phyloP scores from a whole-genome alignment of 2,329 filamentous ascomycete genomes.

The Biscogniauxia marginata region DNA sequence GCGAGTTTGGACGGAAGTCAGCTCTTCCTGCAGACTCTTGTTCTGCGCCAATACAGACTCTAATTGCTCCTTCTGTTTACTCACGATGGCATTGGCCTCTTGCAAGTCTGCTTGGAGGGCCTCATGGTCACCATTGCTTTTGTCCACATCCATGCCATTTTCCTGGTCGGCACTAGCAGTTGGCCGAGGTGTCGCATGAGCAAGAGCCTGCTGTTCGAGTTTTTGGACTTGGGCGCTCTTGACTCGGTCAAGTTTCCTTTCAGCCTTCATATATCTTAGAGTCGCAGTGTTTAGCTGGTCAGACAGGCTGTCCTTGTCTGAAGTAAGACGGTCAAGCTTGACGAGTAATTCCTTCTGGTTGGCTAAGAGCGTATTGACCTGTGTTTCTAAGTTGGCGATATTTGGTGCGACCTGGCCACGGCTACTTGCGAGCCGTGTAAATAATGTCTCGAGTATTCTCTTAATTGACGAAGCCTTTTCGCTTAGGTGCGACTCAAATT shows the following conservation, averaged over 20 bases:
- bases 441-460: slow-evolving; percentile 68
- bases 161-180: slow-evolving; percentile 42
- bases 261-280: slow-evolving; percentile 88
- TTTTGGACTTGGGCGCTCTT: slow-evolving; percentile 90
- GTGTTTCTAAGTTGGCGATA: slow-evolving; percentile 68
- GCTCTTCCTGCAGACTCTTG: slow-evolving; percentile 70
- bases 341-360: slow-evolving; percentile 78
- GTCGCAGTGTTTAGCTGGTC: slow-evolving; percentile 87
- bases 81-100: slow-evolving; percentile 71
- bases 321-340: slow-evolving; percentile 70
- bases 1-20: slow-evolving; percentile 68
- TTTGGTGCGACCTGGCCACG: slow-evolving; percentile 63
- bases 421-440: slow-evolving; percentile 52
- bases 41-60: slow-evolving; percentile 77
- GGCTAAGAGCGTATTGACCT: slow-evolving; percentile 72
- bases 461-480: slow-evolving; percentile 75
- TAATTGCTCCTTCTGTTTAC: slow-evolving; percentile 86
- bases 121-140: slow-evolving; percentile 55
- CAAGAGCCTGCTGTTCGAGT: slow-evolving; percentile 82
- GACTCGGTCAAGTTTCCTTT: slow-evolving; percentile 87
- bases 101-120: slow-evolving; percentile 75
- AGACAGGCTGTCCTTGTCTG: slow-evolving; percentile 81
- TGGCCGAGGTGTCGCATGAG: slow-evolving; percentile 56
- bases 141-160: slow-evolving; percentile 56
- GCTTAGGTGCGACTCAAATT: slow-evolving; percentile 81